phyloP scores from a whole-genome alignment of 2,329 filamentous ascomycete species.

The Fulvia fulva region DNA sequence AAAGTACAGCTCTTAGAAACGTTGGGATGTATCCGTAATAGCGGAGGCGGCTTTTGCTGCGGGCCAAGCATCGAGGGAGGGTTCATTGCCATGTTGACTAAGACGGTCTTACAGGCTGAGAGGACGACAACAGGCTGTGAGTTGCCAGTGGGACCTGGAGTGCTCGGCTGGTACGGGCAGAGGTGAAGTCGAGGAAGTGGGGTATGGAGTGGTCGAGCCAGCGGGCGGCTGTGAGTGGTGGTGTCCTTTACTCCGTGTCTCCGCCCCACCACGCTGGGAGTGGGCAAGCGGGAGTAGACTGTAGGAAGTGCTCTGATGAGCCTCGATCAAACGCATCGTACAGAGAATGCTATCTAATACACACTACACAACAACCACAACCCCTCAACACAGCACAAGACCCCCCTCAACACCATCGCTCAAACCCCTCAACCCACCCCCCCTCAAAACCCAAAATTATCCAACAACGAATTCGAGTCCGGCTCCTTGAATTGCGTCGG shows the following conservation, averaged over 20 bases:
- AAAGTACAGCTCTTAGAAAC: background rate
- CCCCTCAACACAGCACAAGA: too few relatives aligned
- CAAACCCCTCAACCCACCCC: too few relatives aligned
- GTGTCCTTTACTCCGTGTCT: background rate
- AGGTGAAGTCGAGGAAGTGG: background rate
- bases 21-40: background rate
- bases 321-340: background rate
- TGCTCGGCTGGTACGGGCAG: background rate
- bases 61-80: background rate
- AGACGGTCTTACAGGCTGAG: too few relatives aligned
- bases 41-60: background rate
- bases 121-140: too few relatives aligned
- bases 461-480: conserved; percentile 80
- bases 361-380: background rate
- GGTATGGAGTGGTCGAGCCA: background rate
- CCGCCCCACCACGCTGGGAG: background rate
- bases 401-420: too few relatives aligned
- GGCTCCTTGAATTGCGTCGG: conserved; percentile 87
- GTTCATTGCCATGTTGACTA: background rate
- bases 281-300: background rate
- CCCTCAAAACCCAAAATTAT: conserved; percentile 90
- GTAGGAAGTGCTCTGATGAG: background rate
- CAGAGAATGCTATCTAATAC: background rate
- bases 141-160: too few relatives aligned
- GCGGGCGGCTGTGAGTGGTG: background rate